Evolutionary conservation across 495 filamentous ascomycete species (phyloP).

Genomic region (Xylaria castorea): DNA sequence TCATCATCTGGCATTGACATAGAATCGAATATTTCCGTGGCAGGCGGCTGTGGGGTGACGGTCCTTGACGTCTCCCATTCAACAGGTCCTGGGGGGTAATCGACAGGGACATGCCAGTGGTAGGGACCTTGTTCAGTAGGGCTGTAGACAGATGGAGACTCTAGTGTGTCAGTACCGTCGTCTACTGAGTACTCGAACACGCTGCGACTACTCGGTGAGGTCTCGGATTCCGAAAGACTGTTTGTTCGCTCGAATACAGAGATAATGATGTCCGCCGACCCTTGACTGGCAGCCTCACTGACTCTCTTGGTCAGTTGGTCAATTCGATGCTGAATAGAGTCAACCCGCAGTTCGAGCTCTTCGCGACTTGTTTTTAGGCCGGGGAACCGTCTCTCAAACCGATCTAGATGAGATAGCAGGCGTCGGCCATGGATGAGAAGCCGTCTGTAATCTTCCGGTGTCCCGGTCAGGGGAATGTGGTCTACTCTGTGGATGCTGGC

Average conservation of each 20-base stretch:
- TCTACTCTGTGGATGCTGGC: conserved; percentile 65
- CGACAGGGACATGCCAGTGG: conserved; percentile 43
- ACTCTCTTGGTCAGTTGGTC: conserved; percentile 59
- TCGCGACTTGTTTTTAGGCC: conserved; percentile 48
- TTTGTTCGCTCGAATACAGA: conserved; percentile 78
- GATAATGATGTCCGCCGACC: conserved; percentile 55
- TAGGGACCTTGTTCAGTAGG: conserved; percentile 39
- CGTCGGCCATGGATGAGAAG: conserved; percentile 72
- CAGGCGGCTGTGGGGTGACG: conserved; percentile 36
- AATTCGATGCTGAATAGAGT: conserved; percentile 63
- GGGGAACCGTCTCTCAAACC: conserved; percentile 51
- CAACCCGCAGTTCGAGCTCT: conserved; percentile 56
- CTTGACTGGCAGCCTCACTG: conserved; percentile 49
- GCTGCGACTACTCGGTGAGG: conserved; percentile 46
- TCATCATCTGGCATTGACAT: conserved; percentile 42
- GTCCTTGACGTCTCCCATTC: conserved; percentile 36
- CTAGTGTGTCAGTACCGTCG: conserved; percentile 34
- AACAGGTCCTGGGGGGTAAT: conserved; percentile 28
- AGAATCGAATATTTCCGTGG: conserved; percentile 41
- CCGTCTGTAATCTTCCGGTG: conserved; percentile 73
- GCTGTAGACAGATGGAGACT: conserved; percentile 37
- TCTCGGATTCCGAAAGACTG: conserved; percentile 62
- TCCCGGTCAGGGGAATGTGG: conserved; percentile 60
- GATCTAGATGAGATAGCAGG: conserved; percentile 56
- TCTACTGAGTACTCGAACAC: conserved; percentile 37